A percentile compares a stretch with the other conserved stretches of the same genome.
phyloP scores from a whole-genome alignment of 768 basidiomycete species.

The Suillus plorans region DNA sequence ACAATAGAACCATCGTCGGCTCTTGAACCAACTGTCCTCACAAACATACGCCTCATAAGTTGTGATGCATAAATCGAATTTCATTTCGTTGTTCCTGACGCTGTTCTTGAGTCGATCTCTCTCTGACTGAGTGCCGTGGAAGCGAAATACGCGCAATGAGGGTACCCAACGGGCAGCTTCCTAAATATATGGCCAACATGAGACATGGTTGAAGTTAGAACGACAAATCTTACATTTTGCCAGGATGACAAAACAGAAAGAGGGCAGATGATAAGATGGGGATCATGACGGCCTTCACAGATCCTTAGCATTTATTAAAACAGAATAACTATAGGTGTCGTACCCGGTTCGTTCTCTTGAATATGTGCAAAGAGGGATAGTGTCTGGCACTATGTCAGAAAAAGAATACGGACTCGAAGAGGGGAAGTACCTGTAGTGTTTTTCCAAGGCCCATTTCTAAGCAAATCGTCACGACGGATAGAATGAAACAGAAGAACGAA shows the following conservation, averaged over 20 bases:
- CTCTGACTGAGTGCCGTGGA: conserved; percentile 56
- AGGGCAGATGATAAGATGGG: conserved; percentile 74
- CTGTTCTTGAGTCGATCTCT: conserved; percentile 53
- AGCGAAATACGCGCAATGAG: conserved; percentile 52
- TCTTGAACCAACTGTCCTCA: conserved; percentile 63
- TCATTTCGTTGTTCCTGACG: conserved; percentile 35
- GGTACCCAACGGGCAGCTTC: conserved; percentile 58
- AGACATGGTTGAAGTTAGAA: too few species aligned
- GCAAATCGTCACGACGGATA: background rate
- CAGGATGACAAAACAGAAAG: conserved; percentile 65
- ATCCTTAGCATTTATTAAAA: background rate
- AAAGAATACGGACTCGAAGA: background rate
- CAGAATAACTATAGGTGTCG: conserved; percentile 3
- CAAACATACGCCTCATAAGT: conserved; percentile 67
- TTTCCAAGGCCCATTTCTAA: conserved; percentile 65
- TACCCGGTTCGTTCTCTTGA: conserved; percentile 50
- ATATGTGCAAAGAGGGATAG: conserved; percentile 68
- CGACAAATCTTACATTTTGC: conserved; percentile 41
- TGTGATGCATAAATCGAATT: conserved; percentile 56
- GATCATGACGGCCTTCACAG: conserved; percentile 41
- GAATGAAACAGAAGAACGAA: background rate
- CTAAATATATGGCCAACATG: conserved; percentile 21
- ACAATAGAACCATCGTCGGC: conserved; percentile 53
- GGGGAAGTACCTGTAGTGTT: conserved; percentile 50
- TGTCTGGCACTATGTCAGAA: conserved; percentile 34